Evolutionary conservation across 2,329 filamentous ascomycete genomes (phyloP).

Genomic region (Metarhizium robertsii): DNA sequence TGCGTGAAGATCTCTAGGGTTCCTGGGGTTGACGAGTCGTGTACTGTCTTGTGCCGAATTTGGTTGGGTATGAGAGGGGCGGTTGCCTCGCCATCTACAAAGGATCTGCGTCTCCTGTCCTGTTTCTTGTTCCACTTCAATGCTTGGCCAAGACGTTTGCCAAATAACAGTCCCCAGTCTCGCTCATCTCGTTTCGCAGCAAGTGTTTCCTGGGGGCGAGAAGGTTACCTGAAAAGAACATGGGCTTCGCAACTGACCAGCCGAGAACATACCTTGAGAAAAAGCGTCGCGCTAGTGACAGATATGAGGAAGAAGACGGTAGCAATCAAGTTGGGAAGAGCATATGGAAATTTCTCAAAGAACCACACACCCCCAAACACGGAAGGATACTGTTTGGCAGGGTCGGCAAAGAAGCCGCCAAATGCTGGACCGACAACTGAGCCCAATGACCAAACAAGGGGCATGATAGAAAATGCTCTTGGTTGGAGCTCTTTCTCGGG

Average conservation of each 20-base stretch:
- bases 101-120: conserved; percentile 31
- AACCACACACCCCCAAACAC: conserved; percentile 60
- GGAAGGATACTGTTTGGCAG: conserved; percentile 62
- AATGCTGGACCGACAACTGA: conserved; percentile 82
- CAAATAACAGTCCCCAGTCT: conserved; percentile 70
- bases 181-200: conserved; percentile 55
- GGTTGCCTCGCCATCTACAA: conserved; percentile 47
- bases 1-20: conserved; percentile 60
- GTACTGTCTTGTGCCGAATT: conserved; percentile 14
- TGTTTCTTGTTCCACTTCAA: conserved; percentile 12
- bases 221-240: not conserved
- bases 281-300: conserved; percentile 63
- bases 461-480: conserved; percentile 86
- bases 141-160: conserved; percentile 50
- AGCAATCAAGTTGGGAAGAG: conserved; percentile 73
- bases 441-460: conserved; percentile 78
- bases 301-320: conserved; percentile 71
- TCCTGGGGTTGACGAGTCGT: conserved; percentile 18
- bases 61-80: conserved; percentile 40
- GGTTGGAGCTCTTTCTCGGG: conserved; percentile 81
- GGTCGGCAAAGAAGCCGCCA: conserved; percentile 78
- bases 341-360: conserved; percentile 70
- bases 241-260: no score
- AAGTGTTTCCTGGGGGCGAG: conserved; percentile 65
- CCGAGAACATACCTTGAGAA: conserved; percentile 49